A percentile compares a stretch with the other conserved stretches of the same genome.
Evolutionary conservation across 2,329 filamentous ascomycete genomes (phyloP).

Genomic region (Sordariomycetes sp.): DNA sequence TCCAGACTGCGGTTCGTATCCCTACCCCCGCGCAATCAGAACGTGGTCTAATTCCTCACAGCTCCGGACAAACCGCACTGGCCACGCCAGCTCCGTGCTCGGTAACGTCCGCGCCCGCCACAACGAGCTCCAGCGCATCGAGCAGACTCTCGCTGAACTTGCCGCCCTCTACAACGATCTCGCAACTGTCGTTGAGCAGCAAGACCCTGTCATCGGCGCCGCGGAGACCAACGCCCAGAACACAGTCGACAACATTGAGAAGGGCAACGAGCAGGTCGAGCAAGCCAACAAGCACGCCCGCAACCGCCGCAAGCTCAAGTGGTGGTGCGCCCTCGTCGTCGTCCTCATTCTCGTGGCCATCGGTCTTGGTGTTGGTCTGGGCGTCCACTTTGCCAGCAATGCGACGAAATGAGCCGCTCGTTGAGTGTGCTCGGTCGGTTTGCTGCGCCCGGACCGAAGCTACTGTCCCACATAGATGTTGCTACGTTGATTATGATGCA

Average conservation of each 20-base stretch:
- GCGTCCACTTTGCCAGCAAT: conserved; percentile 32
- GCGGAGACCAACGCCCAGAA: conserved; percentile 58
- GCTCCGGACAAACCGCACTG: conserved; percentile 67
- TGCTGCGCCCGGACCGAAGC: too few relatives aligned
- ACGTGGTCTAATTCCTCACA: conserved; percentile 19
- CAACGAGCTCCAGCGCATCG: conserved; percentile 75
- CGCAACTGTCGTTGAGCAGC: conserved; percentile 63
- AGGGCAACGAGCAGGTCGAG: conserved; percentile 61
- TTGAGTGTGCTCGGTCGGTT: too few relatives aligned
- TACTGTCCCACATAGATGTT: too few relatives aligned
- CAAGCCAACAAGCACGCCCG: conserved; percentile 59
- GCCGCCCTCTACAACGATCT: conserved; percentile 65
- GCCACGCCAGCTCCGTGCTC: conserved; percentile 63
- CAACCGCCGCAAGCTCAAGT: conserved; percentile 67
- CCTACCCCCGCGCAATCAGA: background rate
- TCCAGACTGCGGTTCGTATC: conserved; percentile 65
- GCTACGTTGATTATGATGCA: too few relatives aligned
- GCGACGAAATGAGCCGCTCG: too few relatives aligned
- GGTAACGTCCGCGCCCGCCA: conserved; percentile 74
- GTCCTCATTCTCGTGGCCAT: conserved; percentile 48
- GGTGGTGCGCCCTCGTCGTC: conserved; percentile 62
- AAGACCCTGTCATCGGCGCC: conserved; percentile 54
- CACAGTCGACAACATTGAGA: conserved; percentile 57
- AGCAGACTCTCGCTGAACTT: conserved; percentile 64
- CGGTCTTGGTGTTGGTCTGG: conserved; percentile 44